Evolutionary conservation across 148 eudicot species (phyloP).

Genomic region (Amaranthus cruentus): DNA sequence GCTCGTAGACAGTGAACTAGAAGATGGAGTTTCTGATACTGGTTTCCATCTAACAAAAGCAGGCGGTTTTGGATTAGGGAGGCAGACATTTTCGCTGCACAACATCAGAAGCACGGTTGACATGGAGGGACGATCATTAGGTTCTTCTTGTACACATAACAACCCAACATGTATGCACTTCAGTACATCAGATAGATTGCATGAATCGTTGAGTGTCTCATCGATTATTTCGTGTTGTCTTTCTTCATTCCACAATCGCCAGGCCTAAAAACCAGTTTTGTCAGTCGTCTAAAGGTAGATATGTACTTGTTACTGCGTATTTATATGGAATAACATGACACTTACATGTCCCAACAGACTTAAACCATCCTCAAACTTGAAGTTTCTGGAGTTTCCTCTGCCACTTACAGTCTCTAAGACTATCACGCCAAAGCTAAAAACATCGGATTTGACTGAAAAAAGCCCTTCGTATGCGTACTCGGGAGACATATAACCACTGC

Average conservation of each 20-base stretch:
- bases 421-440: slow-evolving; percentile 30
- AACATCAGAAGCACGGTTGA: slow-evolving; percentile 18
- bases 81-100: slow-evolving; percentile 2
- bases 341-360: slow-evolving; percentile 28
- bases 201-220: not conserved
- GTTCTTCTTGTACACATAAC: slow-evolving; percentile 20
- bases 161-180: slow-evolving; percentile 19
- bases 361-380: slow-evolving; percentile 15
- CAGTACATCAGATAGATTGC: slow-evolving; percentile 16
- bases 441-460: slow-evolving; percentile 28
- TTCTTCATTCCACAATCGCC: slow-evolving; percentile 25
- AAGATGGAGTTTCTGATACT: slow-evolving; percentile 11
- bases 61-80: slow-evolving; percentile 15
- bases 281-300: too few species aligned
- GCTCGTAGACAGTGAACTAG: slow-evolving; percentile 8
- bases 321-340: not conserved
- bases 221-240: slow-evolving; percentile 17
- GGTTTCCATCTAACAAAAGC: slow-evolving; percentile 15
- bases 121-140: slow-evolving; percentile 21
- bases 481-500: slow-evolving; percentile 32
- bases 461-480: slow-evolving; percentile 32
- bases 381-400: slow-evolving; percentile 25
- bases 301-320: not conserved
- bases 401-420: slow-evolving; percentile 30
- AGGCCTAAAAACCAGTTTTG: slow-evolving; percentile 11